Conservation (phyloP, 768 basidiomycete species). For the Mrakia gelida region DNA sequence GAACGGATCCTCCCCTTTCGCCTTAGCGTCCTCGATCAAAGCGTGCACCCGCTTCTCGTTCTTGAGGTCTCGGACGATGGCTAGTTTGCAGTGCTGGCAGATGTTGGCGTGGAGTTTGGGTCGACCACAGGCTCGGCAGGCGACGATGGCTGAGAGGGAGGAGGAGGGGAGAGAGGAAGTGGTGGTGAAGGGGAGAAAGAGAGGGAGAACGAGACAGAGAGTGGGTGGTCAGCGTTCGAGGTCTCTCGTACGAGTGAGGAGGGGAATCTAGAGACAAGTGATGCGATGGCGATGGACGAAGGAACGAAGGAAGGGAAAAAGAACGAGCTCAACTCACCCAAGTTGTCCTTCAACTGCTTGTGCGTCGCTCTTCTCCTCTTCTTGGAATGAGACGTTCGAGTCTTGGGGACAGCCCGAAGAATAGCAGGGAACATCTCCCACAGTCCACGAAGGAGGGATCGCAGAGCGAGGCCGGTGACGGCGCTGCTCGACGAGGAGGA, state of each 20-base stretch:
- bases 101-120: slow-evolving; percentile 86
- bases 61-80: slow-evolving; percentile 52
- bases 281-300: neutral
- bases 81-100: slow-evolving; percentile 74
- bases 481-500: neutral
- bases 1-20: slow-evolving; percentile 5
- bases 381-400: slow-evolving; percentile 84
- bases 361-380: slow-evolving; percentile 93
- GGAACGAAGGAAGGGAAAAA: too few species aligned
- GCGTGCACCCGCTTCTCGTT: slow-evolving; percentile 3
- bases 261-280: neutral
- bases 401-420: slow-evolving; percentile 88
- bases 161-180: neutral
- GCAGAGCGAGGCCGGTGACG: neutral
- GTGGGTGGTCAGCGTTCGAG: neutral
- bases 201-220: too few species aligned
- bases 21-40: neutral
- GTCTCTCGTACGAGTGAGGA: too few species aligned
- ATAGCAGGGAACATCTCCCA: slow-evolving; percentile 77
- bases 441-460: neutral
- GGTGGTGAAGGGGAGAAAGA: neutral
- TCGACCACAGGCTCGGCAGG: slow-evolving; percentile 82
- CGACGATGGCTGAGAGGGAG: slow-evolving; percentile 65
- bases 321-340: slow-evolving; percentile 55
- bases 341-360: slow-evolving; percentile 91